Conservation (phyloP, 257 asterid species). For the Coffea eugenioides region DNA sequence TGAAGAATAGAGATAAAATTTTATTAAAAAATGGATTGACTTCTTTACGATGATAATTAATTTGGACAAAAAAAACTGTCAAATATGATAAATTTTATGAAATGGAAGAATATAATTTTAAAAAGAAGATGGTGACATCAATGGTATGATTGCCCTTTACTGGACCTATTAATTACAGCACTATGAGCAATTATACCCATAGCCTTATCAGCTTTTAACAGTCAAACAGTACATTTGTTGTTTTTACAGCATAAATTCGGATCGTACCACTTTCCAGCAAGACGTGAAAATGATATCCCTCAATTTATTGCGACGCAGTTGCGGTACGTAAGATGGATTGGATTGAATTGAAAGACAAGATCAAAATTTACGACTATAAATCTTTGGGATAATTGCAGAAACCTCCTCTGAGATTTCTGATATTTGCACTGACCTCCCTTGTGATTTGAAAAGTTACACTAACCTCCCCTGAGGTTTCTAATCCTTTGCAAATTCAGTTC, state of each 20-base stretch:
- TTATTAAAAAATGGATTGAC: too few relatives aligned
- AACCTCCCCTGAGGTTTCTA: too few relatives aligned
- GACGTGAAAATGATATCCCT: not conserved
- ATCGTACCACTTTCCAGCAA: not conserved
- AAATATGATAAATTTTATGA: too few relatives aligned
- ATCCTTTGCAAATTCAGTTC: too few relatives aligned
- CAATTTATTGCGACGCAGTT: not conserved
- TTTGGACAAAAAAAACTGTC: too few relatives aligned
- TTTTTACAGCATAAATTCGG: not conserved
- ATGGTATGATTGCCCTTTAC: not conserved
- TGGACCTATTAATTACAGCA: not conserved
- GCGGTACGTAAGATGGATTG: not conserved
- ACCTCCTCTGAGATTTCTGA: too few relatives aligned
- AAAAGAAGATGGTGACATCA: slow-evolving; percentile 10
- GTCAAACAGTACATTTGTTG: not conserved
- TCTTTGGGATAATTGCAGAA: too few relatives aligned
- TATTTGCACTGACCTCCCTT: too few relatives aligned
- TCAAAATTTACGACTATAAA: not conserved
- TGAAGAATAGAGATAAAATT: too few relatives aligned
- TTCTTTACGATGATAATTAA: too few relatives aligned
- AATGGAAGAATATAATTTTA: too few relatives aligned
- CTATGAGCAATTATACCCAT: not conserved
- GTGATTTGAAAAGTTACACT: too few relatives aligned
- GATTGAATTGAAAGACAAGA: not conserved
- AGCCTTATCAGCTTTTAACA: not conserved